These are phyloP conservation scores for Botrytis fabae DNA, from an alignment of 2,329 filamentous ascomycete species.

Conservation along the genomic window DNA sequence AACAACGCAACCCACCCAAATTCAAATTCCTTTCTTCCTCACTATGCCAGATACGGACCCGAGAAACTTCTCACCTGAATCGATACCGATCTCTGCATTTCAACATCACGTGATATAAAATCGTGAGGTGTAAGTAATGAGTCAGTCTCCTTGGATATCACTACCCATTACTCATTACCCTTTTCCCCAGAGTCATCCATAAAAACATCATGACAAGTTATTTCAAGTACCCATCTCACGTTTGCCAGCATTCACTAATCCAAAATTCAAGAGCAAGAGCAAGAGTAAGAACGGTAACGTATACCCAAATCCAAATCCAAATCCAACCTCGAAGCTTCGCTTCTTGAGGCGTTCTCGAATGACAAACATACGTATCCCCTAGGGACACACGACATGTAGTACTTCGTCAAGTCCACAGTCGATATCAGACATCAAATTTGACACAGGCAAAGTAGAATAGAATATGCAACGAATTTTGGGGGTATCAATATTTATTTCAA, in stretches of 20 bases:
- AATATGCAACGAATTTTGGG: not conserved
- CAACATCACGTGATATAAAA: too few species aligned
- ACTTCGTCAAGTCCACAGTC: not conserved
- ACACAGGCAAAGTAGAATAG: not conserved
- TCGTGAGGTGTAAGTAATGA: too few species aligned
- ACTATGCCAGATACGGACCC: too few species aligned
- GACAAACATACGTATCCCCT: not conserved
- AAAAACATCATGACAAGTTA: too few species aligned
- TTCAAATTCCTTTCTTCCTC: too few species aligned
- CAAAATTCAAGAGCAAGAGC: not conserved
- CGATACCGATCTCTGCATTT: too few species aligned
- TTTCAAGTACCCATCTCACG: too few species aligned
- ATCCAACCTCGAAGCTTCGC: not conserved
- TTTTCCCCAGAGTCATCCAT: too few species aligned
- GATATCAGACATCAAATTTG: not conserved
- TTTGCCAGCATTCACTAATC: not conserved
- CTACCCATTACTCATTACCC: too few species aligned
- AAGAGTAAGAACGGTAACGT: not conserved
- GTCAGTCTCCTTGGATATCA: too few species aligned
- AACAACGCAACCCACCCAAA: too few species aligned
- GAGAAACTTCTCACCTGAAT: too few species aligned
- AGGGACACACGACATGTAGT: not conserved
- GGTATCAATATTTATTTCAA: slow-evolving; percentile 12
- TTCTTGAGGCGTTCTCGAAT: not conserved
- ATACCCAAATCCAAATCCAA: not conserved